Evolutionary conservation across 2,329 filamentous ascomycete genomes (phyloP).

Genomic region (Diaporthe sp.): DNA sequence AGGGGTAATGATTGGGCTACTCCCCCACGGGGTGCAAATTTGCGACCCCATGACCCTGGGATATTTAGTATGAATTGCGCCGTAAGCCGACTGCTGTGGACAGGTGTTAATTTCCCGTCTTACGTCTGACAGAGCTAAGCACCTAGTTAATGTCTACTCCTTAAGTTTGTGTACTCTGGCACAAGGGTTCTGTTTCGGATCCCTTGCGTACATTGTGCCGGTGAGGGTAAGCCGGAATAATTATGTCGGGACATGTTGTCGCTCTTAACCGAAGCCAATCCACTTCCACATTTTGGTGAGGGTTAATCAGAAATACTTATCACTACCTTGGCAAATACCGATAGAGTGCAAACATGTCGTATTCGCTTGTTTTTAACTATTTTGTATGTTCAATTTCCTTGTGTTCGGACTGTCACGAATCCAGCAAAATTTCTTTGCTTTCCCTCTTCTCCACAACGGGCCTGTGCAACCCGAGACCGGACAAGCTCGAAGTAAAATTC

Average conservation of each 20-base stretch:
- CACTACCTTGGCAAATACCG: not conserved
- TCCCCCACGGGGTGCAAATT: not conserved
- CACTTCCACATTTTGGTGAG: not conserved
- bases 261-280: not conserved
- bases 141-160: not conserved
- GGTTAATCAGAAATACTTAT: not conserved
- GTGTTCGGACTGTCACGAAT: not conserved
- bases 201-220: not conserved
- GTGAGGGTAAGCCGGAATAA: conserved; percentile 6
- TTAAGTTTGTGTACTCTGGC: not conserved
- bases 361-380: not conserved
- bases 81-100: conserved; percentile 3
- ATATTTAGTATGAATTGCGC: not conserved
- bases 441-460: conserved; percentile 13
- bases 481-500: not conserved
- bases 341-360: not conserved
- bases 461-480: not conserved
- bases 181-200: too few relatives aligned
- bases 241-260: not conserved
- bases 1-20: conserved; percentile 10
- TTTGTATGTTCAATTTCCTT: not conserved
- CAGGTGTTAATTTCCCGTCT: conserved; percentile 10
- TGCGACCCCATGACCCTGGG: not conserved
- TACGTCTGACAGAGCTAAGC: conserved; percentile 8
- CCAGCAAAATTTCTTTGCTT: conserved; percentile 12